A percentile compares a stretch with the other conserved stretches of the same genome.
Evolutionary conservation across 163 green algal genomes (phyloP).

Genomic region (Scenedesmus sp.): DNA sequence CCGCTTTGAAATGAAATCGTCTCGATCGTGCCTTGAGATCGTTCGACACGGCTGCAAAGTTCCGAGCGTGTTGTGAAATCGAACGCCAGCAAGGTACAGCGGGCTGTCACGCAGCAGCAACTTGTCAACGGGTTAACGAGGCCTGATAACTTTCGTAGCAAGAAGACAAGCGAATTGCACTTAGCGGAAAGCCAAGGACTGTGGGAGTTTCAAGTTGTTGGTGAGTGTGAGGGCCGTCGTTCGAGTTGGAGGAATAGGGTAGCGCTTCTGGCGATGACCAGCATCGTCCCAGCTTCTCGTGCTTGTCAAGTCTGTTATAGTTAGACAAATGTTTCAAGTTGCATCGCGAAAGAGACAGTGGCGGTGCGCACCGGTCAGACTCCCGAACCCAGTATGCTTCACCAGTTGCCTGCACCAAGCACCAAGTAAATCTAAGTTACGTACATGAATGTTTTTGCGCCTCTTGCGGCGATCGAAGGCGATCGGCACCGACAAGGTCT

Average conservation of each 20-base stretch:
- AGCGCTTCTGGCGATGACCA: background rate
- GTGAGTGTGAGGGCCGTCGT: background rate
- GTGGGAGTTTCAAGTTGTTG: conserved; percentile 4
- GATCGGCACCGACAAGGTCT: too few relatives aligned
- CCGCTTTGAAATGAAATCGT: background rate
- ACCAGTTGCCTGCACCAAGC: too few relatives aligned
- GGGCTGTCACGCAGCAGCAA: background rate
- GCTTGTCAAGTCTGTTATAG: too few relatives aligned
- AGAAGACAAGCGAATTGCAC: too few relatives aligned
- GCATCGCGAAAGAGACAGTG: too few relatives aligned
- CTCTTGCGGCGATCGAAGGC: too few relatives aligned
- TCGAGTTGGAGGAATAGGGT: conserved; percentile 15
- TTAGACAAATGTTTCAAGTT: too few relatives aligned
- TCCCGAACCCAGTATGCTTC: too few relatives aligned
- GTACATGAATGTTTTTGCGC: too few relatives aligned
- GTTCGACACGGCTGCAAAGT: background rate
- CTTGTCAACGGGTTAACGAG: background rate
- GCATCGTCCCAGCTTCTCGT: too few relatives aligned
- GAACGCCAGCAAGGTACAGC: conserved; percentile 4
- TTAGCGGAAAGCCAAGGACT: background rate
- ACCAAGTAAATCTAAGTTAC: too few relatives aligned
- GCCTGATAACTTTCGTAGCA: background rate
- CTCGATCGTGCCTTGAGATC: background rate
- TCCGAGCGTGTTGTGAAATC: background rate
- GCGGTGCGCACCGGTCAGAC: too few relatives aligned